A percentile compares a stretch with the other conserved stretches of the same genome.
Evolutionary conservation across 768 basidiomycete genomes (phyloP).

Genomic region (Lyophyllum atratum): DNA sequence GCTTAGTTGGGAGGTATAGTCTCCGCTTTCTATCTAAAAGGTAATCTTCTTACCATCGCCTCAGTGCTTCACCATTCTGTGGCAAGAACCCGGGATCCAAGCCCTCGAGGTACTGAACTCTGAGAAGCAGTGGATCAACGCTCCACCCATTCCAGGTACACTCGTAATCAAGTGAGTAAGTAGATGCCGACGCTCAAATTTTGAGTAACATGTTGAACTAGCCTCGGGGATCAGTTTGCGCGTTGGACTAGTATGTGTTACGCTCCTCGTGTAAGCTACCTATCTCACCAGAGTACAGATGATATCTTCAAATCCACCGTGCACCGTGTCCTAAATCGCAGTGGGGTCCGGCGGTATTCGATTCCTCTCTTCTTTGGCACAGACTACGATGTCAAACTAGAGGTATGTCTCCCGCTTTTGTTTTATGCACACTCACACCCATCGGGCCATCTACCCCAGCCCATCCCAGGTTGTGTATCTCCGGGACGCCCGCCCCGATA

Average conservation of each 20-base stretch:
- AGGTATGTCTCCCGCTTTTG: constrained; percentile 45
- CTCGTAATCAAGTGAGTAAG: constrained; percentile 79
- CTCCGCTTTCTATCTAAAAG: neutral
- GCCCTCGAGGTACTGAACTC: constrained; percentile 84
- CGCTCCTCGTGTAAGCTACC: neutral
- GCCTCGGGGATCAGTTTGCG: constrained; percentile 86
- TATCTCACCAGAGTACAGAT: constrained; percentile 45
- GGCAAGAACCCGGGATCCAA: constrained; percentile 73
- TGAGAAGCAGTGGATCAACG: constrained; percentile 79
- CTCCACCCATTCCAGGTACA: constrained; percentile 75
- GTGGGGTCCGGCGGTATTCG: constrained; percentile 72
- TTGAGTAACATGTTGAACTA: constrained; percentile 16
- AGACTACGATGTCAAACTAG: constrained; percentile 80
- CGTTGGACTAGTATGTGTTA: constrained; percentile 78
- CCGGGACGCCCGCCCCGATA: constrained; percentile 54
- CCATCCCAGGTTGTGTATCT: constrained; percentile 54
- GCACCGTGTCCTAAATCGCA: constrained; percentile 82
- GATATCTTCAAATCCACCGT: constrained; percentile 89
- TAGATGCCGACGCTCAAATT: neutral
- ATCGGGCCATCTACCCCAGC: constrained; percentile 29
- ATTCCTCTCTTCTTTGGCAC: constrained; percentile 92
- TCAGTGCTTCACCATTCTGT: constrained; percentile 84
- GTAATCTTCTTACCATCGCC: neutral
- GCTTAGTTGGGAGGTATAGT: constrained; percentile 51
- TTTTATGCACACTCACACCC: neutral